These are phyloP conservation scores for Coccinonectria pachysandricola DNA, from an alignment of 2,329 filamentous ascomycete species.

Conservation along the genomic window DNA sequence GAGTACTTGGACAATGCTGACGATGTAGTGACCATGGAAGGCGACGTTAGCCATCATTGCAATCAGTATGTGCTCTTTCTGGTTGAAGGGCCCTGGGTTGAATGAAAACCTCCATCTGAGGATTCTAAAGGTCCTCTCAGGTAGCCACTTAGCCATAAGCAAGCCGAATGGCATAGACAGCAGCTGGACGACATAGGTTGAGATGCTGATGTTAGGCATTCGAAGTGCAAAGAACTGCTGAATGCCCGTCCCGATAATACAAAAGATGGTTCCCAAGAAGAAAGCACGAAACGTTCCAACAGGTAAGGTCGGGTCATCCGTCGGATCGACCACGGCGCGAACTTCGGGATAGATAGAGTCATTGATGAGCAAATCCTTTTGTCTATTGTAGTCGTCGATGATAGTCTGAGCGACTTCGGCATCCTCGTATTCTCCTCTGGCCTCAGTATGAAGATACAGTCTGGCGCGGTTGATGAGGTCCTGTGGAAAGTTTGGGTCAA, in stretches of 20 bases:
- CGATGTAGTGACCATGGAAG: slow-evolving; percentile 28
- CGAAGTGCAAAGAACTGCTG: slow-evolving; percentile 31
- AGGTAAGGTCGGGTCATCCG: slow-evolving; percentile 29
- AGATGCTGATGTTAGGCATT: slow-evolving; percentile 29
- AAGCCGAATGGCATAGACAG: slow-evolving; percentile 29
- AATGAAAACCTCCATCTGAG: slow-evolving; percentile 19
- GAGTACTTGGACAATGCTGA: slow-evolving; percentile 35
- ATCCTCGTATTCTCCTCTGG: slow-evolving; percentile 4
- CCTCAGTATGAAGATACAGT: slow-evolving; percentile 23
- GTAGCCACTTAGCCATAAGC: slow-evolving; percentile 19
- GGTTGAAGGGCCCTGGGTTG: slow-evolving; percentile 41
- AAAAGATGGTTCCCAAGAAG: slow-evolving; percentile 27
- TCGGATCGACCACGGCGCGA: slow-evolving; percentile 34
- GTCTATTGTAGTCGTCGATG: slow-evolving; percentile 11
- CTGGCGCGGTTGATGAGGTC: slow-evolving; percentile 30
- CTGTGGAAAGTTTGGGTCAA: slow-evolving; percentile 38
- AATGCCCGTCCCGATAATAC: slow-evolving; percentile 14
- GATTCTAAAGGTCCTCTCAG: slow-evolving; percentile 3
- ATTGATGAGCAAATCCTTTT: slow-evolving; percentile 20
- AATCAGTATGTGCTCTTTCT: slow-evolving; percentile 45
- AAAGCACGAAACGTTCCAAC: slow-evolving; percentile 33
- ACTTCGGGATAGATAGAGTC: slow-evolving; percentile 31
- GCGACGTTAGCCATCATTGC: slow-evolving; percentile 47
- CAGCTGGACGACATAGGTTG: slow-evolving; percentile 30
- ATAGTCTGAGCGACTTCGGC: slow-evolving; percentile 9